Conservation (phyloP, 75 land plant species). For the Picea glauca region DNA sequence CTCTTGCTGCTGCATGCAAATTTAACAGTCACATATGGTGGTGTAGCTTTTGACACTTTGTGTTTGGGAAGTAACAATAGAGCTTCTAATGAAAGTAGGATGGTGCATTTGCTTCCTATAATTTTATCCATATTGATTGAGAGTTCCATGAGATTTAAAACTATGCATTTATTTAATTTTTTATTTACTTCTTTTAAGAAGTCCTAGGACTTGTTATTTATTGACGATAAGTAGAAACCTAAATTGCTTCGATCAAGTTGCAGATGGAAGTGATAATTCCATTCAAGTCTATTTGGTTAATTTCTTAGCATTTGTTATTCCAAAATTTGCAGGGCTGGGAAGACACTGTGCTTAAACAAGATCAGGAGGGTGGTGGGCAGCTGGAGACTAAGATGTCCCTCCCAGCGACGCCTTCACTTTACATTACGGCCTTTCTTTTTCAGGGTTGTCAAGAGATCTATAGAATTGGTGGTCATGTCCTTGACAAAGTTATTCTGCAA, state of each 20-base stretch:
- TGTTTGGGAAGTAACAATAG: not conserved
- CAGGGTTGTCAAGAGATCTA: conserved; percentile 90
- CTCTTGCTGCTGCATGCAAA: too few relatives aligned
- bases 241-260: not conserved
- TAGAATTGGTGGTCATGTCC: conserved; percentile 91
- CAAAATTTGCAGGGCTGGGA: conserved; percentile 84
- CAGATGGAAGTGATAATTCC: not conserved
- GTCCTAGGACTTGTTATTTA: not conserved
- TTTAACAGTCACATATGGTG: not conserved
- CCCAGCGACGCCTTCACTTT: conserved; percentile 94
- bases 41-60: not conserved
- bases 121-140: not conserved
- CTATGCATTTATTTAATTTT: not conserved
- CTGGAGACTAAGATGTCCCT: conserved; percentile 74
- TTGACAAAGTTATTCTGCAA: conserved; percentile 80
- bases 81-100: not conserved
- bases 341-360: conserved; percentile 79
- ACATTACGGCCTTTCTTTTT: conserved; percentile 77
- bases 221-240: not conserved
- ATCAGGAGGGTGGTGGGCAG: conserved; percentile 47
- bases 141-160: not conserved
- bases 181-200: not conserved
- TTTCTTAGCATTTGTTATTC: not conserved
- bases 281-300: not conserved
- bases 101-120: not conserved